Base-by-base conservation (phyloP, 768 basidiomycete genomes). In the Coprinopsis sp. region DNA sequence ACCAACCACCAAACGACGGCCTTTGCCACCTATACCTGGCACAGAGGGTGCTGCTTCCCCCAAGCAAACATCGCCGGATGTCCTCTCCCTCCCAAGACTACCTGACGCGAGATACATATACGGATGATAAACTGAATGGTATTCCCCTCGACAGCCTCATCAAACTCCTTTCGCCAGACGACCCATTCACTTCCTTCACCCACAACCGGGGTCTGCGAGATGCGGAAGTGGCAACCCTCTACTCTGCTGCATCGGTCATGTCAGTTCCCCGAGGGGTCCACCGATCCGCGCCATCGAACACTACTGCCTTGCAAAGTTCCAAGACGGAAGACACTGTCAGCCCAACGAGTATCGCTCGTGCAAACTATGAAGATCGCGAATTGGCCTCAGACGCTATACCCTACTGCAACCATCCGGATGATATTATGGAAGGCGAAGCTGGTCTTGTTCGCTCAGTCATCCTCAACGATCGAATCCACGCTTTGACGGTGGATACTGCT, bases 401-500 rank as follows among this genome's bases (percentile, higher is more conserved):
- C 53, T 53, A 83, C 2, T 59, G 64, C 51, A 38, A 59, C 1
- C 59, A 63, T 3, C 87, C 94, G 0, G 89, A 91, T 53, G 77
- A 78, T 45, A 64, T 86, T 11, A 86, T 95, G 28, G 55, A 64
- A 6, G 95, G 95, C 1, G 82, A 81, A 42, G 74, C 79, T 51
- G 95, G 95, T 3, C 76, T 97, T 19, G 84, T 96, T 39, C 76
- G 94, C 27, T 84, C 81, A 6, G 68, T 88, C 33, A 70, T 95
- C 37, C 67, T 98, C 33, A 96, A 91, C 62, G 91, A 97, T 59
- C 76, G 90, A 49, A 73, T 91, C 53, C 93, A 97, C 58, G 91
- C 87, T 16, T 68, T 99, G 34, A 92, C 91, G 0, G 84, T 96
- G 33, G 87, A 97, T 58, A 95, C 91, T 0, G 74, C 77, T 1